Conservation (phyloP, 2,329 filamentous ascomycete species). For the Madurella mycetomatis region DNA sequence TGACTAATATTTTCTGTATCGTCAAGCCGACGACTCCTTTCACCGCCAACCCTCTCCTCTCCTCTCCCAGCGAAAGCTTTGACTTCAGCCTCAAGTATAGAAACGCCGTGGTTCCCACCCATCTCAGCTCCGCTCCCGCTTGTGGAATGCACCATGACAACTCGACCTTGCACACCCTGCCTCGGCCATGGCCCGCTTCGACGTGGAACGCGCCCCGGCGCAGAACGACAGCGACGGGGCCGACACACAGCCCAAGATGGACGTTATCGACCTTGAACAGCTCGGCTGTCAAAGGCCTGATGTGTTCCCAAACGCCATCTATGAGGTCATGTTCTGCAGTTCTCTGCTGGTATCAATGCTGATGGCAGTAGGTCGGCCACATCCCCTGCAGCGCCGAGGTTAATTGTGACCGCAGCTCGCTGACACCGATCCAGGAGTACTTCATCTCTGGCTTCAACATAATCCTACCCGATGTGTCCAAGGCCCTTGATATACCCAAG, state of each 20-base stretch:
- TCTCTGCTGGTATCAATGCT: slow-evolving; percentile 60
- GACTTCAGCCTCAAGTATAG: background rate
- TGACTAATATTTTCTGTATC: slow-evolving; percentile 5
- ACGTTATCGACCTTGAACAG: slow-evolving; percentile 45
- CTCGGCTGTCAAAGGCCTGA: slow-evolving; percentile 59
- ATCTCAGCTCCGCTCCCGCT: background rate
- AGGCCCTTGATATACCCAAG: slow-evolving; percentile 59
- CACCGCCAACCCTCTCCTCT: too few relatives aligned
- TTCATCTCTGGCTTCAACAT: slow-evolving; percentile 74
- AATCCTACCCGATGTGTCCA: slow-evolving; percentile 62
- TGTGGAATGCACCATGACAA: background rate
- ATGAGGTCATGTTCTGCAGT: slow-evolving; percentile 60
- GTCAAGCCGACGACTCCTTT: too few relatives aligned
- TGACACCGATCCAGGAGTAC: slow-evolving; percentile 52
- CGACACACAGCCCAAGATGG: background rate
- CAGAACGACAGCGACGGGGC: background rate
- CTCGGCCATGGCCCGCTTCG: background rate
- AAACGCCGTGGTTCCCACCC: background rate
- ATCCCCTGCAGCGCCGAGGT: background rate
- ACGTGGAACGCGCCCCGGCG: slow-evolving; percentile 1
- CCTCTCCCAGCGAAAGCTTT: background rate
- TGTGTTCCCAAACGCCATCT: slow-evolving; percentile 46
- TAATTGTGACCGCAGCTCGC: background rate
- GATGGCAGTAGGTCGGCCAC: slow-evolving; percentile 43
- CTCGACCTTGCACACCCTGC: background rate